Evolutionary conservation across 805 yeast genomes (phyloP), one percentile per base, ranked within the genome.

Genomic region (Alloascoidea hylecoeti): DNA sequence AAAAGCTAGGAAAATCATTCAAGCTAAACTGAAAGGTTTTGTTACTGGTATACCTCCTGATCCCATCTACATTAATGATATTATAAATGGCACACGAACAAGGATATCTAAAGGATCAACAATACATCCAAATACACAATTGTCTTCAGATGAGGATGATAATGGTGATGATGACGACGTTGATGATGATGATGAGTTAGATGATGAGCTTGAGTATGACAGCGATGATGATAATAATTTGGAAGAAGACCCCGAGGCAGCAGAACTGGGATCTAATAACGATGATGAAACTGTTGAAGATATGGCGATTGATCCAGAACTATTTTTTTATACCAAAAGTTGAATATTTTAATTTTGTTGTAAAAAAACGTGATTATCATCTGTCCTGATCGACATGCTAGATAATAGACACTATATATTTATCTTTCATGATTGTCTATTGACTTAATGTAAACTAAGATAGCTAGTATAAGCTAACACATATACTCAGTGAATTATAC

Each of bases 1-100:
- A 17, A 73, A 75, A 18, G 58, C 85, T 2, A 66, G 96, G 47
- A 63, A 75, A 37, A 67, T 88, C 15, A 67, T 85, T 41, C 67
- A 84, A 46, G 79, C 80, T 48, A 86, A 85, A 52, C 57, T 86
- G 39, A 70, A 70, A 15, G 9, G 30, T 23, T 9, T 23, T n/a
- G n/a, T 23, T 9, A 9, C 30, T n/a, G n/a, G n/a, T n/a, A 9
- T 9, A n/a, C 30, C 30, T n/a, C 9, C n/a, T n/a, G 30, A 23
- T n/a, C 30, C 9, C 13, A n/a, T 9, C 30, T 23, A 9, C 13
- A n/a, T 23, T 9, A 9, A 23, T 9, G 13, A n/a, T 9, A 23
- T 23, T 23, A 9, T 23, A n/a, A 23, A 23, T n/a, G 30, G 30
- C 30, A n/a, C n/a, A n/a, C n/a, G n/a, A n/a, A n/a, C n/a, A n/a